Evolutionary conservation across 148 eudicot genomes (phyloP).

Genomic region (Euryodendron excelsum): DNA sequence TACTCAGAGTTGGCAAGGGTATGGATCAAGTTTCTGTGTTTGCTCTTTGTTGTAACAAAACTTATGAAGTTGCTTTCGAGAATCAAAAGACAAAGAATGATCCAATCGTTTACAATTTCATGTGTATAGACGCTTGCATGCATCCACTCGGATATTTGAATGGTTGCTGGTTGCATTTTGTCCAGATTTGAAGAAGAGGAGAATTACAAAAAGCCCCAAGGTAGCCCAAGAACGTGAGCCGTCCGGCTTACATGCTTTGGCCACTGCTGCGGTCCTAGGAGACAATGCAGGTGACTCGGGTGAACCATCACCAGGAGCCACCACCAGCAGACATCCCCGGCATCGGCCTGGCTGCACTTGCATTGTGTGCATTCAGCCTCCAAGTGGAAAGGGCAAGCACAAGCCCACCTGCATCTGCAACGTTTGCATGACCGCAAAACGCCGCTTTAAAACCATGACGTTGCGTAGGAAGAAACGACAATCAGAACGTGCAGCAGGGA

Average conservation of each 20-base stretch:
- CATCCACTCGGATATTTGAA: not conserved
- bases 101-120: not conserved
- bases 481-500: constrained; percentile 59
- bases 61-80: not conserved
- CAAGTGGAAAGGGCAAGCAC: constrained; percentile 94
- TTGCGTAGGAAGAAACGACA: constrained; percentile 71
- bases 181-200: constrained; percentile 60
- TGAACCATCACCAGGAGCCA: constrained; percentile 54
- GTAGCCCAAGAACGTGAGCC: constrained; percentile 44
- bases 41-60: constrained; percentile 5
- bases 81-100: constrained; percentile 6
- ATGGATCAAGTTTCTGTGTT: constrained; percentile 20
- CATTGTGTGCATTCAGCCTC: constrained; percentile 95
- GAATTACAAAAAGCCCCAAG: constrained; percentile 30
- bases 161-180: not conserved
- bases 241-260: constrained; percentile 74
- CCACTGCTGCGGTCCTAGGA: constrained; percentile 54
- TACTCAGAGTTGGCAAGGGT: constrained; percentile 52
- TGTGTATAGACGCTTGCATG: not conserved
- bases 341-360: constrained; percentile 94
- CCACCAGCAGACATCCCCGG: constrained; percentile 78
- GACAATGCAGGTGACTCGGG: not conserved
- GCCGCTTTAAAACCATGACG: constrained; percentile 80
- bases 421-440: constrained; percentile 75
- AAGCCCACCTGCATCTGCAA: constrained; percentile 74